phyloP scores from a whole-genome alignment of 352 stramenopile species.

The Pythium brachiatum region DNA sequence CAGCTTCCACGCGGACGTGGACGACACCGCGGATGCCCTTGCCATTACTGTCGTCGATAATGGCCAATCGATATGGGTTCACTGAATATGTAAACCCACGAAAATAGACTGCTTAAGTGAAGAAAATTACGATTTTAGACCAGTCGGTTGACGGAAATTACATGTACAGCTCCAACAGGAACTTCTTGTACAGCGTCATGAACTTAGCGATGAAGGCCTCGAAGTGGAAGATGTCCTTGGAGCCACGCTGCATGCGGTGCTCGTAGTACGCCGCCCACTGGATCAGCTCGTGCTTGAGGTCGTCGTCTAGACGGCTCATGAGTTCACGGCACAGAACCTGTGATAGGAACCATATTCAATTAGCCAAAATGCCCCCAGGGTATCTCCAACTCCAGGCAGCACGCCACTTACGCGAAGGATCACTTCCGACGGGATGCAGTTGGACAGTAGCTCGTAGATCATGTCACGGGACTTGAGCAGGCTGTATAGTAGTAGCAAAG shows the following conservation, averaged over 20 bases:
- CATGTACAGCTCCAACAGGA: constrained; percentile 93
- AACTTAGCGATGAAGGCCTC: constrained; percentile 99
- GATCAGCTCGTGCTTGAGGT: constrained; percentile 95
- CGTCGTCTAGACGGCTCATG: constrained; percentile 93
- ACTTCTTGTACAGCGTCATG: constrained; percentile 99
- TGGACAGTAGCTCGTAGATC: constrained; percentile 98
- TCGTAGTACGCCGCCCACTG: constrained; percentile 89
- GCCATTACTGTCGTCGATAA: constrained; percentile 2
- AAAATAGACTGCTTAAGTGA: neutral
- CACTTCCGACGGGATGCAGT: constrained; percentile 97
- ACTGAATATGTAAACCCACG: neutral
- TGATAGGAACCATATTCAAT: neutral
- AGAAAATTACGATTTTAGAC: constrained; percentile 7
- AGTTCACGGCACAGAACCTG: constrained; percentile 86
- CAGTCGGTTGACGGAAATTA: constrained; percentile 25
- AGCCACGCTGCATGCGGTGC: constrained; percentile 93
- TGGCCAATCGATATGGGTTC: constrained; percentile 24
- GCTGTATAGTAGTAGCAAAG: constrained; percentile 25
- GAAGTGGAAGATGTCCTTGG: constrained; percentile 99
- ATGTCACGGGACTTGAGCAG: constrained; percentile 95
- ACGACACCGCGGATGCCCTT: neutral
- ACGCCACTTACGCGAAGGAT: constrained; percentile 91
- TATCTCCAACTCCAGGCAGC: neutral
- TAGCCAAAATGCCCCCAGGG: neutral
- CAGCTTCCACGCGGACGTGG: constrained; percentile 13